Evolutionary conservation across 768 basidiomycete species (phyloP).

Genomic region (Boletus rufocinnamomeus): DNA sequence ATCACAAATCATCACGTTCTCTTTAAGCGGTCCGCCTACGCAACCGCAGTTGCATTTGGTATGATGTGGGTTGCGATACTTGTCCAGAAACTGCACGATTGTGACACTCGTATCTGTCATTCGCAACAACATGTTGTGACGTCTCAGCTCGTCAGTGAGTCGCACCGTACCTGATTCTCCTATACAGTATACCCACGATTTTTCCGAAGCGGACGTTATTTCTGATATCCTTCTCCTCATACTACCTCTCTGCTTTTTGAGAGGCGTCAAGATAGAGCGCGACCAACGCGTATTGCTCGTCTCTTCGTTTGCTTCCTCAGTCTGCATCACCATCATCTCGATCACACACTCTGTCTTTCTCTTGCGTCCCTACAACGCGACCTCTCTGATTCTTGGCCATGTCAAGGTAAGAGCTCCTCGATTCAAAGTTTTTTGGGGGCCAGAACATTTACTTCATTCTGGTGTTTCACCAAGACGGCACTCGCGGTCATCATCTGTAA

Average conservation of each 20-base stretch:
- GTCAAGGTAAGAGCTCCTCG: constrained; percentile 10
- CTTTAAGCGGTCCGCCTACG: not conserved
- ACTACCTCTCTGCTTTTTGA: constrained; percentile 5
- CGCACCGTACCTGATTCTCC: not conserved
- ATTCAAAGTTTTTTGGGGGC: not conserved
- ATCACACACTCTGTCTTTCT: constrained; percentile 12
- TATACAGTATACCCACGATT: not conserved
- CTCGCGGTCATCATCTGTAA: constrained; percentile 16
- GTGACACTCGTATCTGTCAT: not conserved
- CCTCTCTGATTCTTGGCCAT: constrained; percentile 4
- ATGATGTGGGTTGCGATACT: constrained; percentile 3
- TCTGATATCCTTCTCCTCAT: constrained; percentile 11
- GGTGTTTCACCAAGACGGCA: constrained; percentile 10
- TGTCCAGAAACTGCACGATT: not conserved
- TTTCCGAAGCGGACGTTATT: constrained; percentile 14
- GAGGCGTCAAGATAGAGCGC: constrained; percentile 4
- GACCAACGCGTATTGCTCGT: constrained; percentile 3
- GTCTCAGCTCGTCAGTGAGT: constrained; percentile 6
- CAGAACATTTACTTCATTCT: not conserved
- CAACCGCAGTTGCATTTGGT: not conserved
- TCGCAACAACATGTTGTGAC: no score
- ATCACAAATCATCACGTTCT: not conserved
- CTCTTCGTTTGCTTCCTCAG: constrained; percentile 14
- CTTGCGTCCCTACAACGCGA: not conserved
- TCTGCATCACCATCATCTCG: constrained; percentile 16